phyloP scores from a whole-genome alignment of 768 basidiomycete genomes.

The Leccinum rimulosum region DNA sequence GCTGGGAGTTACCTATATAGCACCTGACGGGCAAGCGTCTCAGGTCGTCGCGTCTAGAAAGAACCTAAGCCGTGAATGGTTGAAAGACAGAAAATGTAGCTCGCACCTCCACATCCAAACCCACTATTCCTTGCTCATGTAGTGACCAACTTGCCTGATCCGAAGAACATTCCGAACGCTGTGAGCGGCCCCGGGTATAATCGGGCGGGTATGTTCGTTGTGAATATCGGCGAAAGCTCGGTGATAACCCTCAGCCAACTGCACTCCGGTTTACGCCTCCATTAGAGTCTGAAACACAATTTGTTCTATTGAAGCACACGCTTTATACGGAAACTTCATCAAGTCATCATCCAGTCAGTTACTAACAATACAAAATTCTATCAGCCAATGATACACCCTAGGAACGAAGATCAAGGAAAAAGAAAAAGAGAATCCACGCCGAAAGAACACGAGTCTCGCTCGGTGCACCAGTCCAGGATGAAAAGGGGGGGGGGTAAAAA shows the following conservation, averaged over 20 bases:
- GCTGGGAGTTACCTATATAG: too few species aligned
- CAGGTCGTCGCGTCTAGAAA: neutral
- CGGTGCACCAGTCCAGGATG: neutral
- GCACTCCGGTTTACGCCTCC: too few species aligned
- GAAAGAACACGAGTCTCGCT: constrained; percentile 3
- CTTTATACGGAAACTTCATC: neutral
- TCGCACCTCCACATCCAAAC: too few species aligned
- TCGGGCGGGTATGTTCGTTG: neutral
- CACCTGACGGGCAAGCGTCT: too few species aligned
- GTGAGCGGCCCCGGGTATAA: neutral
- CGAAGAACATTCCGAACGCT: too few species aligned
- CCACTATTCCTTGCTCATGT: too few species aligned
- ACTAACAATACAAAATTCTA: constrained; percentile 30
- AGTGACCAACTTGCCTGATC: too few species aligned
- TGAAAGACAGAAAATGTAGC: neutral
- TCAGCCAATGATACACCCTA: constrained; percentile 17
- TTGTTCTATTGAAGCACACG: neutral
- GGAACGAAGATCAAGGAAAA: neutral
- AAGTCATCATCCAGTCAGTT: neutral
- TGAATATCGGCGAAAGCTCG: neutral
- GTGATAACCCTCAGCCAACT: neutral
- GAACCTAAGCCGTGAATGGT: too few species aligned
- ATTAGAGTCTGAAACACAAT: neutral
- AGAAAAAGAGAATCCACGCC: neutral
- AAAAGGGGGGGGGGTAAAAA: neutral